Percentiles rank a stretch among this genome's conserved stretches.
Evolutionary conservation across 1,139 yeast genomes (phyloP).

Genomic region (Nakaseomyces glabratus): DNA sequence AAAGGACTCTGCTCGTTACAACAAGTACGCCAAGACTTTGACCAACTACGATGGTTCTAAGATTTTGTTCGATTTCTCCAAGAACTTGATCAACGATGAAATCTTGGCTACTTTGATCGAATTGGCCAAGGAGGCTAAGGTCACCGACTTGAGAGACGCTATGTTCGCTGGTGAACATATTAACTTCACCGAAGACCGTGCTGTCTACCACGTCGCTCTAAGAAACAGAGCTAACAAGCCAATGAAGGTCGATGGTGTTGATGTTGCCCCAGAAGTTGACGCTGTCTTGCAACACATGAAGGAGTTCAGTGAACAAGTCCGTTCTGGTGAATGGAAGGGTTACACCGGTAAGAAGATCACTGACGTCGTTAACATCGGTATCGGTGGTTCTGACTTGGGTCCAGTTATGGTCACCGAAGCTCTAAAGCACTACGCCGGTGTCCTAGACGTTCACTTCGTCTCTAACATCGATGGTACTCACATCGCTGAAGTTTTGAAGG

Average conservation of each 20-base stretch:
- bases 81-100: slow-evolving; percentile 84
- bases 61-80: slow-evolving; percentile 88
- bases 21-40: slow-evolving; percentile 67
- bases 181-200: slow-evolving; percentile 92
- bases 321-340: slow-evolving; percentile 94
- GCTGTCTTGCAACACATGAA: slow-evolving; percentile 89
- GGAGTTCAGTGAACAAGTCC: slow-evolving; percentile 80
- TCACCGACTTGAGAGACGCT: slow-evolving; percentile 77
- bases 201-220: slow-evolving; percentile 92
- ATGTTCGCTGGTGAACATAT: slow-evolving; percentile 91
- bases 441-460: slow-evolving; percentile 78
- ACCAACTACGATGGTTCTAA: slow-evolving; percentile 77
- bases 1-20: slow-evolving; percentile 64
- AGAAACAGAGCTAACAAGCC: slow-evolving; percentile 80
- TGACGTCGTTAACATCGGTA: slow-evolving; percentile 94
- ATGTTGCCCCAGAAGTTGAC: slow-evolving; percentile 86
- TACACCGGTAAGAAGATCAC: slow-evolving; percentile 91
- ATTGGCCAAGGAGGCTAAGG: slow-evolving; percentile 85
- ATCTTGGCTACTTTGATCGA: slow-evolving; percentile 55
- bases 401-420: slow-evolving; percentile 99
- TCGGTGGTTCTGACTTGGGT: slow-evolving; percentile 97
- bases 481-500: slow-evolving; percentile 79
- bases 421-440: slow-evolving; percentile 76
- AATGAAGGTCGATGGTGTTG: slow-evolving; percentile 81
- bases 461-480: slow-evolving; percentile 98